A percentile compares a stretch with the other conserved stretches of the same genome.
Conservation (phyloP, 306 rosid genomes). For the Abrus precatorius region DNA sequence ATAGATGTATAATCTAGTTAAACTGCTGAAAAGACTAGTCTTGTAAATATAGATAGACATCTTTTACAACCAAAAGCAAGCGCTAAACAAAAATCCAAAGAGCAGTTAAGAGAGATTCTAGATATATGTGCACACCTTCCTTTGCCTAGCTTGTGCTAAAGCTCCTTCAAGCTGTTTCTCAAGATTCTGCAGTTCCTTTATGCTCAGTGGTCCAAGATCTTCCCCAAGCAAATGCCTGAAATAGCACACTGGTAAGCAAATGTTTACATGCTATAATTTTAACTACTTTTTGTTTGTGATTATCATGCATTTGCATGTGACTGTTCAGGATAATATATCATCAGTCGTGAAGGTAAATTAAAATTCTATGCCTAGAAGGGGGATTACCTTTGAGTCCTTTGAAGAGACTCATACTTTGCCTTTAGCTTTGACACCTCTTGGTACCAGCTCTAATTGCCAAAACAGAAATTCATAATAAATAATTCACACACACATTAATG, state of each 20-base stretch:
- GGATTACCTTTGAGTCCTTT: slow-evolving; percentile 81
- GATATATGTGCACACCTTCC: slow-evolving; percentile 63
- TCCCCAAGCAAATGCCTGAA: slow-evolving; percentile 94
- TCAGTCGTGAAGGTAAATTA: background rate
- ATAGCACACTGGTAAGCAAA: slow-evolving; percentile 8
- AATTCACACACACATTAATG: background rate
- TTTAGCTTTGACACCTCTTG: slow-evolving; percentile 78
- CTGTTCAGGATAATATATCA: background rate
- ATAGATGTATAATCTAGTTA: background rate
- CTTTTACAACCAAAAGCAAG: slow-evolving; percentile 30
- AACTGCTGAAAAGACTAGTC: background rate
- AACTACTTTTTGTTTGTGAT: background rate
- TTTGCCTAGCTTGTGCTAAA: slow-evolving; percentile 83
- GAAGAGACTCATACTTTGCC: slow-evolving; percentile 83
- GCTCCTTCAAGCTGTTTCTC: slow-evolving; percentile 96
- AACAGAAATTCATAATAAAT: background rate
- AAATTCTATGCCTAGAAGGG: background rate
- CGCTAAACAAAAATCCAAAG: background rate
- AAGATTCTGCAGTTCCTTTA: slow-evolving; percentile 85
- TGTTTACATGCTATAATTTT: background rate
- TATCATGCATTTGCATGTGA: background rate
- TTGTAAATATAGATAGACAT: background rate
- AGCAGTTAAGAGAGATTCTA: background rate
- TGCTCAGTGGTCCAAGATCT: slow-evolving; percentile 90
- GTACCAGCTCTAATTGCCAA: slow-evolving; percentile 78